Evolutionary conservation across 2,329 filamentous ascomycete genomes (phyloP).

Genomic region (Talaromyces atroroseus): DNA sequence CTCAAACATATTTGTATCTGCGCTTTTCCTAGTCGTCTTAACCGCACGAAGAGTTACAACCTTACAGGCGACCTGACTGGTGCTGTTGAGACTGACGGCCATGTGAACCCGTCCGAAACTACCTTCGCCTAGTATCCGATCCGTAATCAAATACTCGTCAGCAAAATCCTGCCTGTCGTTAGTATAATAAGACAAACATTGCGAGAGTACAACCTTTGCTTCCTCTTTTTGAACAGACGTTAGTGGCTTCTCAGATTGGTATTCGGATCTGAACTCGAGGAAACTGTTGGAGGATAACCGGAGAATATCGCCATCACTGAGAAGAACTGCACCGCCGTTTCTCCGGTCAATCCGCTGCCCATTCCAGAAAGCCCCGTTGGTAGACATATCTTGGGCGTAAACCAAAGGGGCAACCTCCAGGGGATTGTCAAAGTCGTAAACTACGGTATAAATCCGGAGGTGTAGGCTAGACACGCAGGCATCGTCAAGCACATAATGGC

Average conservation of each 20-base stretch:
- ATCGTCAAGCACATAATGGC: slow-evolving; percentile 31
- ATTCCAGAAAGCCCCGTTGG: slow-evolving; percentile 39
- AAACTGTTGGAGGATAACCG: slow-evolving; percentile 21
- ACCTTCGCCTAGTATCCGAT: slow-evolving; percentile 38
- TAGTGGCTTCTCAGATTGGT: slow-evolving; percentile 1
- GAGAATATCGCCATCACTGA: slow-evolving; percentile 36
- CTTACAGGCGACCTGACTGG: slow-evolving; percentile 43
- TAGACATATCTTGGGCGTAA: slow-evolving; percentile 40
- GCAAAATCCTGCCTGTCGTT: slow-evolving; percentile 2
- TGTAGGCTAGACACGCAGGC: slow-evolving; percentile 37
- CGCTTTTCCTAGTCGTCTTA: neutral
- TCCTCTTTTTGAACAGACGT: slow-evolving; percentile 27
- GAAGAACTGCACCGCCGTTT: slow-evolving; percentile 28
- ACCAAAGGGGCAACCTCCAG: slow-evolving; percentile 36
- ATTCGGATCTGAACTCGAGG: slow-evolving; percentile 19
- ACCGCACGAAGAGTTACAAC: slow-evolving; percentile 33
- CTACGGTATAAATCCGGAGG: slow-evolving; percentile 39
- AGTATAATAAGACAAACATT: neutral
- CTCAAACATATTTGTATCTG: slow-evolving; percentile 1
- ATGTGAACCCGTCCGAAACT: slow-evolving; percentile 40
- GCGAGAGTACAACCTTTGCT: slow-evolving; percentile 25
- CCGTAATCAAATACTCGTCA: slow-evolving; percentile 30
- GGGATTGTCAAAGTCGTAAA: slow-evolving; percentile 36
- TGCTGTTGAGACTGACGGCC: slow-evolving; percentile 30
- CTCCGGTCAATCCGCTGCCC: slow-evolving; percentile 28